Conservation (phyloP, 306 rosid species). For the Inga oerstediana region DNA sequence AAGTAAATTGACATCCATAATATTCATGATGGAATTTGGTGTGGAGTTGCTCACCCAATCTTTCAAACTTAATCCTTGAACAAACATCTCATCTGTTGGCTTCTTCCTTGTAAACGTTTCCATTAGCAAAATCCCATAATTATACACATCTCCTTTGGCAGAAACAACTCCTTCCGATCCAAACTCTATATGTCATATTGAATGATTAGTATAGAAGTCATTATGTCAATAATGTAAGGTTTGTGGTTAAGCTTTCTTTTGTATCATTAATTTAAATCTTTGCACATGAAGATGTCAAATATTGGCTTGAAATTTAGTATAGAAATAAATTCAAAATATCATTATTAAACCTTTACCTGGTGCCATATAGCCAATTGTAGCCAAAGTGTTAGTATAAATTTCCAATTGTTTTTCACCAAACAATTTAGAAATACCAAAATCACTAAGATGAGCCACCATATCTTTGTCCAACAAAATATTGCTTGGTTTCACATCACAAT, state of each 20-base stretch:
- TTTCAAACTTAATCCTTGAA: background rate
- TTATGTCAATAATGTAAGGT: background rate
- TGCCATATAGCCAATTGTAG: background rate
- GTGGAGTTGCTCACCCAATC: background rate
- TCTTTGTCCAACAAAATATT: background rate
- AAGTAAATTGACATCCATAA: background rate
- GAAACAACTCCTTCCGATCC: background rate
- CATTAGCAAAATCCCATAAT: background rate
- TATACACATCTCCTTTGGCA: background rate
- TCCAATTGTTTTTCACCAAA: constrained; percentile 8
- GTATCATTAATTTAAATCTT: too few species aligned
- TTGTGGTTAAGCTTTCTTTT: too few species aligned
- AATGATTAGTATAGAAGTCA: background rate
- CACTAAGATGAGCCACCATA: background rate
- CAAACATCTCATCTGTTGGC: background rate
- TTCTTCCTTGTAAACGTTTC: background rate
- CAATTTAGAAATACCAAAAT: background rate
- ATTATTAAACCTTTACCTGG: background rate
- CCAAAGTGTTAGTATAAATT: background rate
- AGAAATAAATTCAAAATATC: too few species aligned
- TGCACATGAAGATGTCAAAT: too few species aligned
- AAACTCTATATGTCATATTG: background rate
- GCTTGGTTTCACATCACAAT: too few species aligned
- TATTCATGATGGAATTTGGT: background rate
- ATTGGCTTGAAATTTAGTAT: too few species aligned